A percentile compares a stretch with the other conserved stretches of the same genome.
Conservation (phyloP, 148 eudicot genomes). For the Tetragonia tetragonoides region DNA sequence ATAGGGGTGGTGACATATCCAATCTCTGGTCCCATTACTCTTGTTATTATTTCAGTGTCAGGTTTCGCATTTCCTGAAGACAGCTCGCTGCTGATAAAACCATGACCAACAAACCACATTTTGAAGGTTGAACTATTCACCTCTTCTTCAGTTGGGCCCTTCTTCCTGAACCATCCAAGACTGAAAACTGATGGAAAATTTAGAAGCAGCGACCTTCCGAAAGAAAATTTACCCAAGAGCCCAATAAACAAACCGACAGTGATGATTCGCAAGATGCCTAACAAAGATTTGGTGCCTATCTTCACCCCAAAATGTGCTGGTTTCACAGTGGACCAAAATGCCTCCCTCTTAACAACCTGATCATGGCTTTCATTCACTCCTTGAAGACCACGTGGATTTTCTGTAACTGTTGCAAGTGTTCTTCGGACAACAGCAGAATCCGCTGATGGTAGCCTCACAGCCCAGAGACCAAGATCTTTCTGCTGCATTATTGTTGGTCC, state of each 20-base stretch:
- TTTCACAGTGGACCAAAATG: slow-evolving; percentile 72
- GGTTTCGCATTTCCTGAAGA: slow-evolving; percentile 39
- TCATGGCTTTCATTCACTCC: slow-evolving; percentile 65
- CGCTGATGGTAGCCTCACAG: slow-evolving; percentile 78
- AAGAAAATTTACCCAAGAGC: slow-evolving; percentile 43
- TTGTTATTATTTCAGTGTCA: slow-evolving; percentile 68
- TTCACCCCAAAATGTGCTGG: slow-evolving; percentile 93
- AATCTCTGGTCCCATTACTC: slow-evolving; percentile 85
- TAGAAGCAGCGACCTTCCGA: slow-evolving; percentile 78
- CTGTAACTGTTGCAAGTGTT: slow-evolving; percentile 55
- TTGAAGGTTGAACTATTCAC: slow-evolving; percentile 78
- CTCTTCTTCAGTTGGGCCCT: slow-evolving; percentile 80
- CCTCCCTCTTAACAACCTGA: slow-evolving; percentile 46
- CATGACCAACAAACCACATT: slow-evolving; percentile 89
- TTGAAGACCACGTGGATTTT: slow-evolving; percentile 64
- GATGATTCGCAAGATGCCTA: slow-evolving; percentile 47
- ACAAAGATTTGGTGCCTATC: slow-evolving; percentile 54
- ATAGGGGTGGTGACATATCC: slow-evolving; percentile 81
- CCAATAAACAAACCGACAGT: slow-evolving; percentile 57
- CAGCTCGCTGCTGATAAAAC: slow-evolving; percentile 44
- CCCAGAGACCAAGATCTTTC: slow-evolving; percentile 76
- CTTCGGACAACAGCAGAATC: slow-evolving; percentile 78
- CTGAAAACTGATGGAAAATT: slow-evolving; percentile 78
- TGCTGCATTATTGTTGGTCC: slow-evolving; percentile 72
- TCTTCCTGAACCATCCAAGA: slow-evolving; percentile 69